Conservation (phyloP, 352 stramenopile genomes). For the Pythium sukuiense region DNA sequence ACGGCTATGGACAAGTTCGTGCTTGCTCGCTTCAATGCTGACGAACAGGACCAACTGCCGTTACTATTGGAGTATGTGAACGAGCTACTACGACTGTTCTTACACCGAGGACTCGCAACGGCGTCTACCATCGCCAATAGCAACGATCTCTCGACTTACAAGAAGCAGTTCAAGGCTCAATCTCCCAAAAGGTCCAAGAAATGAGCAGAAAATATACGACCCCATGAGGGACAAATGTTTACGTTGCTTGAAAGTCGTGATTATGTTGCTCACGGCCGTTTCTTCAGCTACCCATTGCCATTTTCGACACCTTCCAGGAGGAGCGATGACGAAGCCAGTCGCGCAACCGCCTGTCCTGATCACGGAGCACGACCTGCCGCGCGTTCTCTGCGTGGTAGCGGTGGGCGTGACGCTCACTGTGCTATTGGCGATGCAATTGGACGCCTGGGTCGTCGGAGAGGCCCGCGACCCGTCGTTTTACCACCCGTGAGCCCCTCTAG, state of each 20-base stretch:
- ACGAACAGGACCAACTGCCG: conserved; percentile 76
- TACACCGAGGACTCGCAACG: conserved; percentile 76
- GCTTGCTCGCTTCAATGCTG: conserved; percentile 67
- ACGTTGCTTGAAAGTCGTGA: conserved; percentile 29
- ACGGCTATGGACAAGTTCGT: conserved; percentile 86
- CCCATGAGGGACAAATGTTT: conserved; percentile 1
- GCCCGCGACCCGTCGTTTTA: conserved; percentile 45
- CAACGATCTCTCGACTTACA: conserved; percentile 64
- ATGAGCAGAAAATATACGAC: conserved; percentile 18
- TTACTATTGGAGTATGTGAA: conserved; percentile 65
- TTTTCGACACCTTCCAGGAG: background rate
- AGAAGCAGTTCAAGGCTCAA: conserved; percentile 34
- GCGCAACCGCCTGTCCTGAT: conserved; percentile 57
- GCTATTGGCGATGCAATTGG: conserved; percentile 53
- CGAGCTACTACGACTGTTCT: conserved; percentile 76
- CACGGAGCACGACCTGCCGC: conserved; percentile 51
- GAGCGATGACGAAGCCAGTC: conserved; percentile 10
- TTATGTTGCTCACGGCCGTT: conserved; percentile 20
- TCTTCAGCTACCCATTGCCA: background rate
- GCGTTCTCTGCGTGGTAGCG: conserved; percentile 35
- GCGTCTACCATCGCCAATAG: conserved; percentile 76
- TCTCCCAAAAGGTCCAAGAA: conserved; percentile 1
- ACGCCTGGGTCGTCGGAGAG: conserved; percentile 45
- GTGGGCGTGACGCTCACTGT: conserved; percentile 33
- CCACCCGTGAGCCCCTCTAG: conserved; percentile 40